phyloP scores from a whole-genome alignment of 768 basidiomycete species.

The Suillus weaverae region DNA sequence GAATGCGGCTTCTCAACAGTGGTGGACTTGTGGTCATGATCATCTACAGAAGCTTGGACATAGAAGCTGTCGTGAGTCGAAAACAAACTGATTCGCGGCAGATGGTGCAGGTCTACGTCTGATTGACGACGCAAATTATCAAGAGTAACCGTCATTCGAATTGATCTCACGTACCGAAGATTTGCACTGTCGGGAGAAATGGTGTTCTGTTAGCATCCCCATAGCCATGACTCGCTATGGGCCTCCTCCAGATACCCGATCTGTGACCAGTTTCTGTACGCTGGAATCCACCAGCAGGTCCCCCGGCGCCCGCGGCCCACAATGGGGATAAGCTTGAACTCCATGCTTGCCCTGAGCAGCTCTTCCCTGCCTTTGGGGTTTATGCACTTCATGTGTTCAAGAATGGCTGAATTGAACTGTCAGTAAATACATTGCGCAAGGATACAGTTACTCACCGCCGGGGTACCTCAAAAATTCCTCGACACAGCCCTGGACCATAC shows the following conservation, averaged over 20 bases:
- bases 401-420: not conserved
- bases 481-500: not conserved
- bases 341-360: not conserved
- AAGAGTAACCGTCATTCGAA: not conserved
- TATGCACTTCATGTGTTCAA: not conserved
- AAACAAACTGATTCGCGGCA: constrained; percentile 2
- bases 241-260: not conserved
- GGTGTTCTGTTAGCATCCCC: not conserved
- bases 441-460: not conserved
- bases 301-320: not conserved
- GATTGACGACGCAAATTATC: not conserved
- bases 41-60: constrained; percentile 6
- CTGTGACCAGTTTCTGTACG: not conserved
- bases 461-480: not conserved
- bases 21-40: not conserved
- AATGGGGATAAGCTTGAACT: not conserved
- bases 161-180: not conserved
- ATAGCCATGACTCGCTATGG: no score
- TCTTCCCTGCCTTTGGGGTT: not conserved
- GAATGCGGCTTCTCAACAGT: not conserved
- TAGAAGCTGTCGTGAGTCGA: constrained; percentile 10
- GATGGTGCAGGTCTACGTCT: constrained; percentile 8
- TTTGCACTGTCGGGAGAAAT: not conserved
- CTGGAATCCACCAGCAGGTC: not conserved
- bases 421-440: not conserved